These are phyloP conservation scores for Fusarium fujikuroi DNA, from an alignment of 2,329 filamentous ascomycete species.

Conservation along the genomic window DNA sequence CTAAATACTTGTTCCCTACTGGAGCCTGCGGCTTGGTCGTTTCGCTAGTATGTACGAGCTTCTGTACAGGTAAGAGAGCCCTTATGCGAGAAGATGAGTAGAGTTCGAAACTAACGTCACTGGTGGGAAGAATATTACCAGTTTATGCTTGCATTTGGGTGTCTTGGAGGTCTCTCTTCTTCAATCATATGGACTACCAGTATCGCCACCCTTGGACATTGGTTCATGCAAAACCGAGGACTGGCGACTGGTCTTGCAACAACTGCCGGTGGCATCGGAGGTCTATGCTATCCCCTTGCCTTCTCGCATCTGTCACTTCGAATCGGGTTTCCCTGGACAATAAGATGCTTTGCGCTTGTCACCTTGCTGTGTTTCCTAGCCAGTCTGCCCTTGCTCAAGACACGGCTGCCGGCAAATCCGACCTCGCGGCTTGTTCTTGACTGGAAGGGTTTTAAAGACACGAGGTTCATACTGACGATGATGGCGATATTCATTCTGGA, in stretches of 20 bases:
- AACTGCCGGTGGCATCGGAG: not conserved
- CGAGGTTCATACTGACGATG: not conserved
- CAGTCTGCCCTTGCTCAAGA: not conserved
- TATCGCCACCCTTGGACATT: not conserved
- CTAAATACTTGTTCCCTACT: not conserved
- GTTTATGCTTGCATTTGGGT: not conserved
- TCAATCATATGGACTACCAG: not conserved
- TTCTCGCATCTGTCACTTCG: not conserved
- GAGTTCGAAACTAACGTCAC: no score
- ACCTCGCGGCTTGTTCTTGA: not conserved
- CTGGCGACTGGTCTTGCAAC: not conserved
- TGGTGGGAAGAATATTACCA: not conserved
- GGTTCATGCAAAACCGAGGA: not conserved
- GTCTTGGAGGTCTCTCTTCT: not conserved
- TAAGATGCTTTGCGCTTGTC: not conserved
- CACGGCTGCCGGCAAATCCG: not conserved
- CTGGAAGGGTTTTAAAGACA: not conserved
- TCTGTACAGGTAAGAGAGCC: not conserved
- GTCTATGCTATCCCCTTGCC: not conserved
- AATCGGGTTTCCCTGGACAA: not conserved
- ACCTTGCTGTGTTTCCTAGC: not conserved
- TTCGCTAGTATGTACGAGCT: accelerated
- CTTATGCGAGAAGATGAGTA: no score
- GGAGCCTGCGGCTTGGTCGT: not conserved
- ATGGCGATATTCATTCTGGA: not conserved